A percentile compares a stretch with the other conserved stretches of the same genome.
phyloP scores from a whole-genome alignment of 805 yeast genomes.

The Spathaspora sp. region DNA sequence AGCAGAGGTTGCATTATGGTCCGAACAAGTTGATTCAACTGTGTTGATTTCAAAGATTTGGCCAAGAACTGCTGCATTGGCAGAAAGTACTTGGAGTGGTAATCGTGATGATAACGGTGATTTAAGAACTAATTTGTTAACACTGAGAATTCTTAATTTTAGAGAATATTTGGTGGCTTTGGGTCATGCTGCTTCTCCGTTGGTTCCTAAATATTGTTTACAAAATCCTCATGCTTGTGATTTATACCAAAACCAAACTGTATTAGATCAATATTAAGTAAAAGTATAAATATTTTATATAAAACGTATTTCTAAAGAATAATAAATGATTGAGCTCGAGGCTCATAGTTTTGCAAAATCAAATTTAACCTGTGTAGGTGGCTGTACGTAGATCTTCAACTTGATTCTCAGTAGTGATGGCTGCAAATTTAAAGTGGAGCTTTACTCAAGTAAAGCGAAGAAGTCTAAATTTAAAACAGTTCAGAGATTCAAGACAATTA shows the following conservation, averaged over 20 bases:
- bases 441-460: no score
- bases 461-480: no score
- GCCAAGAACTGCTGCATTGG: conserved; percentile 41
- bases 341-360: no score
- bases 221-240: conserved; percentile 39
- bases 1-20: conserved; percentile 38
- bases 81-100: conserved; percentile 40
- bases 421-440: no score
- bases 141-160: conserved; percentile 34
- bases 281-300: no score
- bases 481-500: no score
- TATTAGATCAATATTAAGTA: conserved; percentile 4
- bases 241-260: conserved; percentile 10
- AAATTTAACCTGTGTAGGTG: no score
- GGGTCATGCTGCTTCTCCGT: conserved; percentile 29
- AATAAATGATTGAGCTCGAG: no score
- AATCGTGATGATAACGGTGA: conserved; percentile 27
- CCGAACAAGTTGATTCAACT: conserved; percentile 32
- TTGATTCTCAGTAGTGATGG: no score
- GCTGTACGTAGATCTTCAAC: no score
- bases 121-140: conserved; percentile 22
- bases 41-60: conserved; percentile 30
- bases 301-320: no score
- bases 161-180: conserved; percentile 35
- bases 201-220: conserved; percentile 34